A percentile compares a stretch with the other conserved stretches of the same genome.
Conservation (phyloP, 495 filamentous ascomycete genomes). For the Lophiostoma macrostomum region DNA sequence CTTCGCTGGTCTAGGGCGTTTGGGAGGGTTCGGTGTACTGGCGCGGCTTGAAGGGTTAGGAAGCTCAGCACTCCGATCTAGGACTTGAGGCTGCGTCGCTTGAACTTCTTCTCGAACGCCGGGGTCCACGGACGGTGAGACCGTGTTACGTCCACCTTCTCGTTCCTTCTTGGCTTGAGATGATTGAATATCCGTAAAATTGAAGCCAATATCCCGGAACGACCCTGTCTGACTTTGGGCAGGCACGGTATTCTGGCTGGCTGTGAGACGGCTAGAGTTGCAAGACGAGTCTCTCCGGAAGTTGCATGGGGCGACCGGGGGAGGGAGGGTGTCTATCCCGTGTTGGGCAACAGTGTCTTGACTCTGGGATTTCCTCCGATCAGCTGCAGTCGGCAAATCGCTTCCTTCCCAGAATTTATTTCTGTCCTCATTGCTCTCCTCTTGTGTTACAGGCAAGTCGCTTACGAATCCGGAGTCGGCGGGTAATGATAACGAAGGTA, state of each 20-base stretch:
- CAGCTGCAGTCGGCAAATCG: conserved; percentile 10
- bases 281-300: too few relatives aligned
- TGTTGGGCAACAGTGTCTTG: conserved; percentile 9
- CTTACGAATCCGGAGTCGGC: conserved; percentile 33
- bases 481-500: conserved; percentile 25
- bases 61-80: not conserved
- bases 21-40: not conserved
- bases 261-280: too few relatives aligned
- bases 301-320: too few relatives aligned
- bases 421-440: conserved; percentile 11
- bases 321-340: conserved; percentile 20
- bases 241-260: too few relatives aligned
- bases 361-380: conserved; percentile 3
- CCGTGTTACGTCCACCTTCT: too few relatives aligned
- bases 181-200: too few relatives aligned
- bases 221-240: too few relatives aligned
- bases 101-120: too few relatives aligned
- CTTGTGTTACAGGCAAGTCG: conserved; percentile 18
- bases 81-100: not conserved
- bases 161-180: too few relatives aligned
- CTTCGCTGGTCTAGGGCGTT: conserved; percentile 13
- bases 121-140: too few relatives aligned
- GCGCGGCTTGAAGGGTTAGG: conserved; percentile 11
- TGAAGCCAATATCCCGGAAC: too few relatives aligned
- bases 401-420: conserved; percentile 15